Evolutionary conservation across 352 stramenopile species (phyloP), one percentile per base, ranked within the genome.

Genomic region (Phytophthora podocarpi): DNA sequence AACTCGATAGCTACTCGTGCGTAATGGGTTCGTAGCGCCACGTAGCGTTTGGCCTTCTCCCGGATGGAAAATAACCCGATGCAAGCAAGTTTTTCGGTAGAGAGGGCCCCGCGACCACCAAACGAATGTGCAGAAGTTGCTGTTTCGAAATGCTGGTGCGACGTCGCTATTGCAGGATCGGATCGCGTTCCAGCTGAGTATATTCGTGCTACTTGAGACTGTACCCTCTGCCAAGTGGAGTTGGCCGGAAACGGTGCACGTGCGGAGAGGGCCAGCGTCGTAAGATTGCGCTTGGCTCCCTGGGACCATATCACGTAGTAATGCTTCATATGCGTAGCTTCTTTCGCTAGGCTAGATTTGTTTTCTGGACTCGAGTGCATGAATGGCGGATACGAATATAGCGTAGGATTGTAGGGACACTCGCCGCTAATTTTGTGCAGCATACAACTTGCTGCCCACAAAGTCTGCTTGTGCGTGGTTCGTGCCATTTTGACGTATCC

Each of bases 11-110:
- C 23, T 41, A 45, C 16, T 1, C 20, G 28, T n/a, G 21, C 28
- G 63, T 71, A 71, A 64, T 71, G 63, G 36, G 26, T 70, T 59
- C 23, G 37, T 24, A 45, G 54, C 11, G 57, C 63, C 56, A 71
- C 56, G 49, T 71, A 67, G 63, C 57, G 42, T 57, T 66, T 45
- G 27, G 43, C 34, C 34, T 65, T 54, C 40, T 52, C 21, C 9
- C 28, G 21, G 11, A 37, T 1, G 27, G 27, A 51, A 28, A 7
- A 21, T 11, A n/a, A n/a, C n/a, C n/a, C n/a, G n/a, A 34, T 2
- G 20, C 21, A 47, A 53, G 11, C 3, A 35, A 9, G 27, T 42
- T 42, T 40, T 32, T 42, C 35, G 23, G 26, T 36, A 56, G 26
- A 30, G 12, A n/a, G 37, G 15, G 16, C 11, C 27, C 13, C 32